Percentiles rank a stretch among this genome's conserved stretches.
phyloP scores from a whole-genome alignment of 257 asterid species.

The Cynanchum wilfordii region DNA sequence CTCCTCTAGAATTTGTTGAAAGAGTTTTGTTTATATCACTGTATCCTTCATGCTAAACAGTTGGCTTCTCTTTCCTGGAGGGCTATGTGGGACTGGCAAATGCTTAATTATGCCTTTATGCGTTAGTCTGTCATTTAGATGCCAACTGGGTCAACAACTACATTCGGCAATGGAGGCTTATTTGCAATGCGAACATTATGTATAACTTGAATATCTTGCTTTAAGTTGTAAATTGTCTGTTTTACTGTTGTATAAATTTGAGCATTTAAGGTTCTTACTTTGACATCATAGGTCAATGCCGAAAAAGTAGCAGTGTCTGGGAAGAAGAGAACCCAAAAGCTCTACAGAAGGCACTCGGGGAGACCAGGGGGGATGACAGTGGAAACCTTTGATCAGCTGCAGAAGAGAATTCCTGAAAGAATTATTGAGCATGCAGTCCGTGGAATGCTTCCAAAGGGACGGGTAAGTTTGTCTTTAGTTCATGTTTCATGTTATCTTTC shows the following conservation, averaged over 20 bases:
- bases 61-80: neutral
- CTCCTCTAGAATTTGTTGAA: neutral
- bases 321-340: constrained; percentile 78
- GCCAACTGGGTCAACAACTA: neutral
- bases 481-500: neutral
- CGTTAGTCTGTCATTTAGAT: neutral
- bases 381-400: constrained; percentile 92
- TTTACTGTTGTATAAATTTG: neutral
- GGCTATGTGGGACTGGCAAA: neutral
- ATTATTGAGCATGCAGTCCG: constrained; percentile 96
- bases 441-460: constrained; percentile 97
- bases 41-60: neutral
- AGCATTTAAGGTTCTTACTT: constrained; percentile 15
- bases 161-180: neutral
- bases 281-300: constrained; percentile 61
- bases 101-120: neutral
- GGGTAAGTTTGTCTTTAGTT: constrained; percentile 43
- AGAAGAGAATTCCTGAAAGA: constrained; percentile 84
- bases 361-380: constrained; percentile 96
- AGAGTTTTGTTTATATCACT: neutral
- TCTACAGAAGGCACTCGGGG: constrained; percentile 87
- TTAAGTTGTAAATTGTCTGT: neutral
- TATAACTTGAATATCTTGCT: neutral
- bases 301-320: constrained; percentile 92
- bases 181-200: neutral